Conservation (phyloP, 331 rosid genomes). For the Prunus yedoensis region DNA sequence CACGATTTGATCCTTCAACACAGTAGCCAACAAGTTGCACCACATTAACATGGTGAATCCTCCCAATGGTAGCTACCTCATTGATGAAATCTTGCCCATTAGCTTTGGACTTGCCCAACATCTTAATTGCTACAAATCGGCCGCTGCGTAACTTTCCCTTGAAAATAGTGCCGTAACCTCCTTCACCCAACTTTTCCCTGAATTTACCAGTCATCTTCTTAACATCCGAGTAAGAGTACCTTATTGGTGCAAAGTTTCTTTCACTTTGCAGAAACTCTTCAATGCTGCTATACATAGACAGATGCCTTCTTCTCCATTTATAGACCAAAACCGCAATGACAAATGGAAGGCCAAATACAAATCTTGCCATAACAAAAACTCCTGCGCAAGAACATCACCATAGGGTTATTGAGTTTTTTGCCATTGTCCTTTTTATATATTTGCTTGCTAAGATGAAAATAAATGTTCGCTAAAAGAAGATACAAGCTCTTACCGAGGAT, state of each 20-base stretch:
- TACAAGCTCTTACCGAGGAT: too few species aligned
- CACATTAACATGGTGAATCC: conserved; percentile 23
- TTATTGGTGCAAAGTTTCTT: neutral
- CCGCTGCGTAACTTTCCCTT: neutral
- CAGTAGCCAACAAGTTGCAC: conserved; percentile 18
- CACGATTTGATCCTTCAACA: neutral
- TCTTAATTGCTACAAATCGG: neutral
- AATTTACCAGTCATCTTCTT: neutral
- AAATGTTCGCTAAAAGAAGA: too few species aligned
- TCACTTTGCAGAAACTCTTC: neutral
- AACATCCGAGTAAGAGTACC: neutral
- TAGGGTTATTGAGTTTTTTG: too few species aligned
- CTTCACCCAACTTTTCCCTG: neutral
- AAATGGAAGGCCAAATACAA: neutral
- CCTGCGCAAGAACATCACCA: too few species aligned
- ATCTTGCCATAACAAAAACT: too few species aligned
- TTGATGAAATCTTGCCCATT: conserved; percentile 23
- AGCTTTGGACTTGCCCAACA: neutral
- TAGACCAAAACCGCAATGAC: neutral
- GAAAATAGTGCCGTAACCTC: neutral
- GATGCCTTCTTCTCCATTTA: neutral
- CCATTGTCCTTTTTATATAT: too few species aligned
- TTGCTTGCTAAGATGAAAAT: too few species aligned
- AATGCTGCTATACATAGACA: neutral
- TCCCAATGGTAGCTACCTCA: conserved; percentile 17